A percentile compares a stretch with the other conserved stretches of the same genome.
These are phyloP conservation scores for Coemansia sp. DNA, from an alignment of 192 early-diverging fungal genomes.

Conservation along the genomic window DNA sequence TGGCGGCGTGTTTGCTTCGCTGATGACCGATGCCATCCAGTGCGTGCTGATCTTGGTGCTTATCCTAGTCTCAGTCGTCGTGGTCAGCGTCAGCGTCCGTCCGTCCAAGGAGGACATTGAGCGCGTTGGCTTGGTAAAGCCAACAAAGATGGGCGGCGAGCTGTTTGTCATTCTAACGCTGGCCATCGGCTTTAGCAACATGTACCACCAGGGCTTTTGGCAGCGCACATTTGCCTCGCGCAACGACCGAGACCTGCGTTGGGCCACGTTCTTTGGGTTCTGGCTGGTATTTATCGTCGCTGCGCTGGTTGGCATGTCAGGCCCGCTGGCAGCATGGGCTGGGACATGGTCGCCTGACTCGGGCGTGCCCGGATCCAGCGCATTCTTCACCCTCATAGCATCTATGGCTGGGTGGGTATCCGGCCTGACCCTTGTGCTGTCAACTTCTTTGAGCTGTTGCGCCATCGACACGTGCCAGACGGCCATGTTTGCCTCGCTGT, in stretches of 20 bases:
- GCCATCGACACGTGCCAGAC: conserved; percentile 69
- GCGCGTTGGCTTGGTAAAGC: conserved; percentile 55
- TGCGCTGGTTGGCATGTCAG: conserved; percentile 62
- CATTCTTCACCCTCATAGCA: conserved; percentile 68
- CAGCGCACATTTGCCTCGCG: conserved; percentile 73
- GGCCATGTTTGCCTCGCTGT: conserved; percentile 66
- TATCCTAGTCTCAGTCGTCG: conserved; percentile 57
- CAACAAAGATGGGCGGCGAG: conserved; percentile 68
- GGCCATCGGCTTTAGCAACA: conserved; percentile 62
- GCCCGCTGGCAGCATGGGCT: conserved; percentile 67
- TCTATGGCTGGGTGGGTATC: conserved; percentile 62
- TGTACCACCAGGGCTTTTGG: conserved; percentile 74
- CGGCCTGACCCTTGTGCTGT: conserved; percentile 60
- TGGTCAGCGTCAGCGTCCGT: conserved; percentile 58
- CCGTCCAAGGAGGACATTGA: conserved; percentile 56
- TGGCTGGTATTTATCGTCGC: conserved; percentile 58
- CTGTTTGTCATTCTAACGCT: conserved; percentile 63
- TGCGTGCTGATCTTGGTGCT: conserved; percentile 59
- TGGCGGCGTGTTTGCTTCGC: conserved; percentile 67
- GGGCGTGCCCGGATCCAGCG: conserved; percentile 56
- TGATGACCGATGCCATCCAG: conserved; percentile 67
- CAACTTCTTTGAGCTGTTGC: conserved; percentile 66
- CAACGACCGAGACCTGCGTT: conserved; percentile 61
- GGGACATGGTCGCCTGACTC: conserved; percentile 57
- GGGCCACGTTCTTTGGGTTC: conserved; percentile 60